phyloP scores from a whole-genome alignment of 257 asterid species.

The Mitragyna speciosa region DNA sequence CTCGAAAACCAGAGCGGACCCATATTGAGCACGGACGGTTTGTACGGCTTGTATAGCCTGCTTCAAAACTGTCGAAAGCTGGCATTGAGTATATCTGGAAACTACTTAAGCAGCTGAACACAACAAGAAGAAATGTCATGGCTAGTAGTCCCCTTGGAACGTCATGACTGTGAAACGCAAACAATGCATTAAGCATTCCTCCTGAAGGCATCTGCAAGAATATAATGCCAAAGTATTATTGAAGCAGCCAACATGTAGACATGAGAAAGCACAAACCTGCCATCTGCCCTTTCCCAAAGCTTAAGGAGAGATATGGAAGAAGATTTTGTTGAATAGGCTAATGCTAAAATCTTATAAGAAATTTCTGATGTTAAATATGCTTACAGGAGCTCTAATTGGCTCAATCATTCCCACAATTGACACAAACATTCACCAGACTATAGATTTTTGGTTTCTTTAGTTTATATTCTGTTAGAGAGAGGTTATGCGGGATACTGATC shows the following conservation, averaged over 20 bases:
- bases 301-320: neutral
- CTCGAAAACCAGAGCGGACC: slow-evolving; percentile 96
- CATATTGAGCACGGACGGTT: slow-evolving; percentile 92
- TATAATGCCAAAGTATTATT: neutral
- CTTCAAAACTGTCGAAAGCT: slow-evolving; percentile 91
- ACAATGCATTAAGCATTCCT: slow-evolving; percentile 78
- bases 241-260: neutral
- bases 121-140: slow-evolving; percentile 81
- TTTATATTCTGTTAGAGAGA: no score
- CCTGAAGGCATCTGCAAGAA: slow-evolving; percentile 83
- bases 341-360: neutral
- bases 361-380: neutral
- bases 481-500: no score
- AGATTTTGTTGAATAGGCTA: neutral
- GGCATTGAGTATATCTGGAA: slow-evolving; percentile 99
- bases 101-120: slow-evolving; percentile 97
- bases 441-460: no score
- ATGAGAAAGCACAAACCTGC: neutral
- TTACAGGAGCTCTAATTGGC: no score
- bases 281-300: neutral
- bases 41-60: slow-evolving; percentile 85
- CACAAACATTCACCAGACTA: no score
- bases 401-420: no score
- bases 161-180: slow-evolving; percentile 76
- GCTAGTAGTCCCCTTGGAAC: slow-evolving; percentile 82